Evolutionary conservation across 2,329 filamentous ascomycete species (phyloP).

Genomic region (Myriangium duriaei): DNA sequence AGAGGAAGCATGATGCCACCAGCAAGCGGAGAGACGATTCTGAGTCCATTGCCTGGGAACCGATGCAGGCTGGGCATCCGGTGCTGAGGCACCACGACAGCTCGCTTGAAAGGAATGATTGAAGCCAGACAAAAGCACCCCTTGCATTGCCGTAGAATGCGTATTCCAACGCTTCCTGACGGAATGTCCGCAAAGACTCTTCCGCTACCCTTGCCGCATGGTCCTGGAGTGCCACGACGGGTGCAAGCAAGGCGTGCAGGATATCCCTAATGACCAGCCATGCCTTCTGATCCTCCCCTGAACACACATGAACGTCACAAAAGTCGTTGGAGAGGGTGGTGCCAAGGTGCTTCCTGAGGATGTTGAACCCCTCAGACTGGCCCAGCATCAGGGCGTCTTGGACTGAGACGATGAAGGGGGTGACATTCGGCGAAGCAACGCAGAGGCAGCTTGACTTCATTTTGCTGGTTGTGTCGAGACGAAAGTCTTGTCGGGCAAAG

Average conservation of each 20-base stretch:
- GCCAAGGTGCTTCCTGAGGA: slow-evolving; percentile 31
- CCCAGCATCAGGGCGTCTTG: slow-evolving; percentile 29
- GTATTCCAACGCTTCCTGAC: slow-evolving; percentile 41
- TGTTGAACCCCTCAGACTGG: slow-evolving; percentile 30
- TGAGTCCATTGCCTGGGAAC: slow-evolving; percentile 31
- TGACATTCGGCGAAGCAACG: slow-evolving; percentile 17
- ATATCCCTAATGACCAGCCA: slow-evolving; percentile 46
- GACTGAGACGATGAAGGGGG: slow-evolving; percentile 31
- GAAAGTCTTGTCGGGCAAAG: neutral
- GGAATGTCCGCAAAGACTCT: slow-evolving; percentile 34
- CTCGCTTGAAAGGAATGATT: slow-evolving; percentile 46
- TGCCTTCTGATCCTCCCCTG: slow-evolving; percentile 22
- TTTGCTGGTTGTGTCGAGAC: neutral
- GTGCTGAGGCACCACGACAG: slow-evolving; percentile 43
- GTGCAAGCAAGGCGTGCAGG: slow-evolving; percentile 45
- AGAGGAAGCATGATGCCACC: slow-evolving; percentile 36
- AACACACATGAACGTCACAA: slow-evolving; percentile 28
- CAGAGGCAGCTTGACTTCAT: slow-evolving; percentile 9
- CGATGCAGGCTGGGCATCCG: slow-evolving; percentile 42
- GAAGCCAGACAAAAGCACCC: slow-evolving; percentile 45
- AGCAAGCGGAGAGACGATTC: slow-evolving; percentile 36
- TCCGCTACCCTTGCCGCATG: slow-evolving; percentile 42
- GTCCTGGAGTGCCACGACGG: slow-evolving; percentile 44
- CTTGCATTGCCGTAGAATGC: slow-evolving; percentile 45
- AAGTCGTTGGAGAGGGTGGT: slow-evolving; percentile 29